Evolutionary conservation across 768 basidiomycete genomes (phyloP), one percentile per base, ranked within the genome.

Genomic region (Naganishia onofrii): DNA sequence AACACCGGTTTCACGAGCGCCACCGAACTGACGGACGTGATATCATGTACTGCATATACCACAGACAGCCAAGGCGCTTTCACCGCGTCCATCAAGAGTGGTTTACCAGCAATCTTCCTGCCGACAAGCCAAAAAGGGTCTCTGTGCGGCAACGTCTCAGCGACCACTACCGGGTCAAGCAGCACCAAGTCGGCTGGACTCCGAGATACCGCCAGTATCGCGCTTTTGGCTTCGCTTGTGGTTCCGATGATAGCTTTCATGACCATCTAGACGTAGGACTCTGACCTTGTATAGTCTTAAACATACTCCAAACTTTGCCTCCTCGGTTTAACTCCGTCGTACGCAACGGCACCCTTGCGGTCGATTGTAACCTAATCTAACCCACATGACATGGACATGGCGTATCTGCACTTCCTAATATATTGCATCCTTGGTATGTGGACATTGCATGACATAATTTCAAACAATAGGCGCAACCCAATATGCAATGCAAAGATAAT

Each of bases 31-130:
- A 69, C 76, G 34, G 79, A 80, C 52, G 75, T 75, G 19, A 66
- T 80, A 58, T 68, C 72, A 28, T 80, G 79, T 51, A 66, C 70
- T 7, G 72, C 72, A 13, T 57, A 72, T 38, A 78, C 69, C 9
- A 77, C 76, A 29, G 78, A 76, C 56, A 64, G 55, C 28, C 70
- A 57, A 44, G 78, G 78, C n/a, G 73, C 76, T 51, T 73, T 80
- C 48, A 60, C 67, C 0, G 72, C 77, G 21, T 71, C 67, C 17
- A 68, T 79, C 63, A 71, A 70, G 13, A 65, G 53, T 10, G 79
- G 79, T 13, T 57, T 73, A 48, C 79, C 79, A 1, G 53, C 71
- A 36, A 75, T 80, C 21, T 70, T 76, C 57, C 75, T 80, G 36
- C 75, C 70, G 8, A 58, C 66, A 17, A 69, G 71, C 9, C 63